Evolutionary conservation across 805 yeast species (phyloP), one percentile per base, ranked within the genome.

Genomic region (Lipomyces lipofer): DNA sequence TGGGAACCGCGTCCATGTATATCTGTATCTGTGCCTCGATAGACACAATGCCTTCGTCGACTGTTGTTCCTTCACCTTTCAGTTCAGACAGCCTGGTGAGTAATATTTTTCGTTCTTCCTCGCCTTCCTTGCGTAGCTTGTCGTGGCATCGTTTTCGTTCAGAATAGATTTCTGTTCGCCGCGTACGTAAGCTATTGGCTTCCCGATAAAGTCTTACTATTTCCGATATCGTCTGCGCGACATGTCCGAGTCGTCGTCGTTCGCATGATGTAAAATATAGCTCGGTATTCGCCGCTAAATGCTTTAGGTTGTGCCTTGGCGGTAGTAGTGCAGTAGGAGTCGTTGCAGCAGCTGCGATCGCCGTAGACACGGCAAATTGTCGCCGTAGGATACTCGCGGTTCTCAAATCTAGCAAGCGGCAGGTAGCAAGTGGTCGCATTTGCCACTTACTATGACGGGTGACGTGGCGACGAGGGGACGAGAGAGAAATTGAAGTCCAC

Each of bases 1-100:
- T 56, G 3, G 60, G 60, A 17, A 56, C 55, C 6, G 43, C 28
- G 38, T 53, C 58, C 58, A 56, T 52, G 19, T 36, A 36, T 3
- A 28, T 39, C 9, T 43, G 17, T 9, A 56, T 49, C 24, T 49
- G 17, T 1, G 3, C 19, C 3, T 56, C 55, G 35, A 49, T 21
- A 19, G 30, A 28, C 17, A 32, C 49, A 27, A 56, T 35, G 21
- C 21, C 22, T n/a, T 38, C 47, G 4, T 56, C 58, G n/a, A 43
- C 35, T 15, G 13, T 33, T 7, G 38, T 32, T 10, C 50, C 48
- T n/a, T 24, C 29, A 12, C 21, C 22, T 24, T 56, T 56, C 27
- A 56, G 10, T 10, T 43, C 51, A n/a, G 27, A 38, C 19, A 55
- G 35, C 19, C 47, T 33, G 12, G 12, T 39, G 4, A 53, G 32